Base-by-base conservation (phyloP, 495 filamentous ascomycete species). In the Aspergillus campestris region DNA sequence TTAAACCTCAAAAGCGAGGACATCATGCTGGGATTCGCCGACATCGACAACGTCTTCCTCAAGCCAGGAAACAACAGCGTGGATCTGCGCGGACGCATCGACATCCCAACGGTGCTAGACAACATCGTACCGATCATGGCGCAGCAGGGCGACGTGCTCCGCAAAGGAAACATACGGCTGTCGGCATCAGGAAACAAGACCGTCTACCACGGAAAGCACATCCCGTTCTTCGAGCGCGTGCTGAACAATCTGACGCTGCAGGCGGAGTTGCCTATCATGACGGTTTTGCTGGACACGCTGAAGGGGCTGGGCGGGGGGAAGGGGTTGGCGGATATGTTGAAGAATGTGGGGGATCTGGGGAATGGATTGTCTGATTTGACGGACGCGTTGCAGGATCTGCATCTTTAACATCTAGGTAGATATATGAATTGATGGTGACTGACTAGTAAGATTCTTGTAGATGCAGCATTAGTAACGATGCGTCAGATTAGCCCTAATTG, bases 61-160 rank as follows among this genome's bases (percentile, higher is more conserved):
- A 54, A 58, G 28, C 70, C 61, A 1, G 73, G 73, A 7, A 70
- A 73, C 52, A 76, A 76, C 52, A 64, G 60, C 8, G 51, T 66
- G 6, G 47, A 50, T 6, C 61, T 71, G 40, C 56, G 64, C 28
- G 71, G 69, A 6, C 35, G 31, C 1, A 13, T 58, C 4, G 45
- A 58, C 8, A 50, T 58, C 10, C 29, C 28, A 11, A 42, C 40
- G 0, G 43, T 57, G 0, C 8, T 62, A 1, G 41, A 57, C 24
- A 74, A 72, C 47, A 49, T 75, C 13, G 55, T 49, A 0, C 48
- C 56, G 0, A 57, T 75, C 12, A 38, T 73, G 8, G 40, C 53
- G 6, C 41, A 53, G 5, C 66, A 73, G 48, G 40, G 34, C 5
- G 42, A 43, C 5, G 56, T 66, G 1, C 52, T 75, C 5, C 40